Evolutionary conservation across 495 filamentous ascomycete genomes (phyloP), one percentile per base, ranked within the genome.

Genomic region (Chlorociboria aeruginascens): DNA sequence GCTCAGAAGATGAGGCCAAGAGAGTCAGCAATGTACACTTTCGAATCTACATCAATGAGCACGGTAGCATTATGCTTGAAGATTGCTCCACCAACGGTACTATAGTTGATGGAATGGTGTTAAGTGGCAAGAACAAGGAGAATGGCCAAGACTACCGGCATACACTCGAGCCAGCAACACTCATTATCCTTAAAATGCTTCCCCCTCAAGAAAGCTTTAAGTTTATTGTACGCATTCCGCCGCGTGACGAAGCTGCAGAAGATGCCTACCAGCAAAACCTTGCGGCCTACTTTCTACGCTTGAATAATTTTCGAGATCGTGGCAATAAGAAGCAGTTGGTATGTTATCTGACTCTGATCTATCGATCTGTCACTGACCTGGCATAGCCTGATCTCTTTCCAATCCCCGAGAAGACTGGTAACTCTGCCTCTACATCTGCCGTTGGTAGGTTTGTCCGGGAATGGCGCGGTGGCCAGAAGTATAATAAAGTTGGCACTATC

Each of bases 41-140:
- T 61, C 80, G 86, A 32, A 94, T 98, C 46, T 93, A 81, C 57
- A 65, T 95, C 43, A 97, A 86, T 46, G 65, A 76, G 3, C 74
- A 83, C 40, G 85, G 78, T 9, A 78, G 83, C 37, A 68, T 96
- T 54, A 94, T 98, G 89, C 64, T 97, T 4, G 79, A 94, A 61
- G 92, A 98, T 53, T 73, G 75, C 45, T 97, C 92, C 0, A 94
- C 88, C 0, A 97, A 95, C 53, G 92, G 92, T 17, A 97, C 93
- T 7, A 63, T 85, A 32, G 88, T 98, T 40, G 89, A 60, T 42
- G 50, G 48, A 9, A 25, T n/a, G 32, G 30, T 56, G 30, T 37
- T 59, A n/a, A 51, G 59, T 6, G 58, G 32, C 6, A 61, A 58
- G 36, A 50, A 61, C 2, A 61, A 61, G 41, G 58, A 61, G 35